Evolutionary conservation across 2,329 filamentous ascomycete genomes (phyloP), one percentile per base, ranked within the genome.

Genomic region (Alternaria alternata): DNA sequence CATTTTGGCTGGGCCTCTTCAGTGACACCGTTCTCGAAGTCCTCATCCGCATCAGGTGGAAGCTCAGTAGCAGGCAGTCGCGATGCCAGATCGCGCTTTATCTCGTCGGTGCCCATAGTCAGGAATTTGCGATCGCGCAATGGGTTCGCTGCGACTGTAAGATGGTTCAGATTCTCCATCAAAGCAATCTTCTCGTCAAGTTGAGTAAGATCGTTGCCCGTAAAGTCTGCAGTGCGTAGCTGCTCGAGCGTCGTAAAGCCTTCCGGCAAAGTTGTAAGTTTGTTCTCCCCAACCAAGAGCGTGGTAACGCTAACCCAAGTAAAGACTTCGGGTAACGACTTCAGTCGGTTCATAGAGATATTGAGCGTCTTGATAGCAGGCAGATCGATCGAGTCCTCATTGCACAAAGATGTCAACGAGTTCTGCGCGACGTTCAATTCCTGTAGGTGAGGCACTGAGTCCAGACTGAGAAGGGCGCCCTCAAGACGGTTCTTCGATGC

Each of bases 81-180:
- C 36, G 85, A 85, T 20, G 86, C 85, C 43, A 97, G 80, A 43
- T 89, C 87, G 42, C 87, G 86, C 78, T 96, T 97, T 63, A 98
- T 82, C 54, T 95, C 91, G 14, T 93, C 91, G 0, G 91, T 93
- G 22, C 86, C 86, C 80, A 96, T 91, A 0, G 87, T 90, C 14
- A 94, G 83, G 67, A 95, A 93, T 75, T 93, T 97, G 75, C 91
- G 93, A 75, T 97, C 93, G 14, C 91, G 86, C 14, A 99, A 81
- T 0, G 95, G 95, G 71, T 99, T 99, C n/a, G 93, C 93, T 43
- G 89, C 89, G 32, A 99, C 83, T 5, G 89, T 88, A 42, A 98
- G 85, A 74, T 89, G 89, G 20, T 88, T 85, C 9, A 99, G 81
- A 44, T 81, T 88, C 6, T 92, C 88, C 93, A 98, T 97, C 26